Base-by-base conservation (phyloP, 805 yeast genomes). In the Phaffomyces antillensis region DNA sequence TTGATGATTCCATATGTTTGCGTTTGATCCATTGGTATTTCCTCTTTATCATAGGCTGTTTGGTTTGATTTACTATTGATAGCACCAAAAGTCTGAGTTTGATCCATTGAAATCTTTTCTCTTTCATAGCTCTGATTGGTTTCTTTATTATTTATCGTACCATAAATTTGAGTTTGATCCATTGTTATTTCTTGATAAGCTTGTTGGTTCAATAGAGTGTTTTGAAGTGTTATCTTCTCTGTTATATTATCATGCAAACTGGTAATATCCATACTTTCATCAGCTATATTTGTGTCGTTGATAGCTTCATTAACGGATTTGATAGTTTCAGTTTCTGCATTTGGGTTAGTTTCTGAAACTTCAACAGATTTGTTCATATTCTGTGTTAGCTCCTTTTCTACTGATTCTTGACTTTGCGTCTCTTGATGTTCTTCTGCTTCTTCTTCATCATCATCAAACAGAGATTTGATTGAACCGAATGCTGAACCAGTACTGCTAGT, bases 341-440 rank as follows among this genome's bases (percentile, higher is more conserved):
- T 16, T 18, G 18, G 38, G 6, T 24, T 5, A 4, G 28, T 38
- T 5, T 34, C 6, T 20, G 33, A 36, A 9, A 15, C 23, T 17
- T 37, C 30, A 4, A 40, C 10, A 36, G 41, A 26, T 25, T 33
- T 49, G 3, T 45, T n/a, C 17, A 50, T 39, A 5, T 57, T 52
- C 37, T 52, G 55, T 5, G 60, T 58, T 5, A 56, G 46, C 8
- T 56, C 59, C 62, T 56, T 58, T 17, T 54, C 58, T 11, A 46
- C 39, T 13, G 47, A 44, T 4, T 17, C 37, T n/a, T 23, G 26
- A 20, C 34, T 39, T 28, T 50, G 52, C 3, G 5, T 20, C 23
- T 52, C 52, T 23, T 49, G 9, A 10, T 26, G 49, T 16, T 48
- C 49, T 17, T 52, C 55, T 2, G 52, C 55, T n/a, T 26, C 50